A percentile compares a stretch with the other conserved stretches of the same genome.
Conservation (phyloP, 495 filamentous ascomycete genomes). For the Parachaetomium inaequale region DNA sequence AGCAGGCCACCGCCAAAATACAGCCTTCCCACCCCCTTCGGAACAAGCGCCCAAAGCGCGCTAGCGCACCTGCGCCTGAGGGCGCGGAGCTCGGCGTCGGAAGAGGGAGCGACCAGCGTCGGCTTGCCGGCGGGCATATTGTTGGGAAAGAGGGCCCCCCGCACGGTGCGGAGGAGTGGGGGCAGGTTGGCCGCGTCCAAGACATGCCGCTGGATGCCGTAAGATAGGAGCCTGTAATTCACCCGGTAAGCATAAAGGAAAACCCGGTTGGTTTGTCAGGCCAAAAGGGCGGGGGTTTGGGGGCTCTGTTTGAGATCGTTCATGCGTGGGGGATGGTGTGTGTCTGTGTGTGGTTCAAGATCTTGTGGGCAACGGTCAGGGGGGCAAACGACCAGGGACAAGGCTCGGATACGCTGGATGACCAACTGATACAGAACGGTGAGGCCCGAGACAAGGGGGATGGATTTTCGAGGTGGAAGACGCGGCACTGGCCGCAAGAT, state of each 20-base stretch:
- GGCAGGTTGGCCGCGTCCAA: slow-evolving; percentile 66
- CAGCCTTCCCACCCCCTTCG: slow-evolving; percentile 44
- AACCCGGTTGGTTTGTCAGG: slow-evolving; percentile 8
- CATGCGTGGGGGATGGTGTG: slow-evolving; percentile 27
- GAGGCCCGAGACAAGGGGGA: slow-evolving; percentile 3
- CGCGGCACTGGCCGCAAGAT: slow-evolving; percentile 30
- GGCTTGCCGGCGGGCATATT: slow-evolving; percentile 57
- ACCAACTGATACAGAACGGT: slow-evolving; percentile 9
- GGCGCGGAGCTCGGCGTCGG: slow-evolving; percentile 44
- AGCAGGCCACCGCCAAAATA: slow-evolving; percentile 45
- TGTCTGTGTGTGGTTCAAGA: slow-evolving; percentile 12
- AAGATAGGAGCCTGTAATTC: slow-evolving; percentile 62
- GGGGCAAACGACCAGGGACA: neutral
- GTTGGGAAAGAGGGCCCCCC: slow-evolving; percentile 74
- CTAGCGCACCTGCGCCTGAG: slow-evolving; percentile 53
- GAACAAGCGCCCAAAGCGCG: slow-evolving; percentile 50
- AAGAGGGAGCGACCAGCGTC: slow-evolving; percentile 45
- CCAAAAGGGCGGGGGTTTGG: slow-evolving; percentile 3
- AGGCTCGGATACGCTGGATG: neutral
- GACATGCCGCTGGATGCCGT: slow-evolving; percentile 62
- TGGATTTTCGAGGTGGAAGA: slow-evolving; percentile 23
- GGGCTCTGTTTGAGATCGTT: slow-evolving; percentile 16
- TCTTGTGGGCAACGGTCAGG: slow-evolving; percentile 4
- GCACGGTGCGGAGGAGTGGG: slow-evolving; percentile 65
- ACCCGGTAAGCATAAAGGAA: slow-evolving; percentile 9